phyloP scores from a whole-genome alignment of 257 asterid genomes.

The Nicotiana paniculata region DNA sequence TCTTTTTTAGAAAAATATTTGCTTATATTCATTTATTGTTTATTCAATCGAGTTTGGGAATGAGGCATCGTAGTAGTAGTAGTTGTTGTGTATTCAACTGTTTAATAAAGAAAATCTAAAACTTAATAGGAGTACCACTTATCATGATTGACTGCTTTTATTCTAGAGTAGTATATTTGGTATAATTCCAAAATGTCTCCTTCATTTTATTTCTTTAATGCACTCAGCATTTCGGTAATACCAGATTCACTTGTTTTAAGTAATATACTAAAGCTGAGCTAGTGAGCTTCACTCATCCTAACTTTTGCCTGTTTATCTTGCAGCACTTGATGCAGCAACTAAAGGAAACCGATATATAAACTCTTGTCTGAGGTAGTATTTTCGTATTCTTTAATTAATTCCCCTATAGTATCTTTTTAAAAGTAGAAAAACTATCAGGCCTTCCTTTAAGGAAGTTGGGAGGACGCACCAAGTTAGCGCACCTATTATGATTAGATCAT shows the following conservation, averaged over 20 bases:
- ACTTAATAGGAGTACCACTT: background rate
- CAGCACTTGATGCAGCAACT: conserved; percentile 93
- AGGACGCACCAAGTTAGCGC: background rate
- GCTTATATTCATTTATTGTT: background rate
- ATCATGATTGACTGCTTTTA: background rate
- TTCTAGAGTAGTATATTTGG: background rate
- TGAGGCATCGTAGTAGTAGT: too few species aligned
- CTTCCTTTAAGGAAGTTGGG: background rate
- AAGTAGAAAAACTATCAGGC: background rate
- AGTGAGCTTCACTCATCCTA: background rate
- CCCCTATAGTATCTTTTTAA: background rate
- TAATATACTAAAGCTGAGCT: background rate
- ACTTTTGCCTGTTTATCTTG: conserved; percentile 22
- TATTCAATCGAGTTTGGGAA: background rate
- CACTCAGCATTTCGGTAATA: background rate
- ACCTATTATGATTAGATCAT: background rate
- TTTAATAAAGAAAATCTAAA: background rate
- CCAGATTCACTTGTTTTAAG: conserved; percentile 1
- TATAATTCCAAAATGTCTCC: background rate
- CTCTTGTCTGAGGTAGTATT: conserved; percentile 79
- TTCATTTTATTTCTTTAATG: background rate
- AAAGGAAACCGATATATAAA: conserved; percentile 86
- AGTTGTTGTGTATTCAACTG: too few species aligned
- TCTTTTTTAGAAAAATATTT: background rate
- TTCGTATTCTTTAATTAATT: background rate